phyloP scores from a whole-genome alignment of 2,329 filamentous ascomycete genomes.

The Amesomyces nigricolor region DNA sequence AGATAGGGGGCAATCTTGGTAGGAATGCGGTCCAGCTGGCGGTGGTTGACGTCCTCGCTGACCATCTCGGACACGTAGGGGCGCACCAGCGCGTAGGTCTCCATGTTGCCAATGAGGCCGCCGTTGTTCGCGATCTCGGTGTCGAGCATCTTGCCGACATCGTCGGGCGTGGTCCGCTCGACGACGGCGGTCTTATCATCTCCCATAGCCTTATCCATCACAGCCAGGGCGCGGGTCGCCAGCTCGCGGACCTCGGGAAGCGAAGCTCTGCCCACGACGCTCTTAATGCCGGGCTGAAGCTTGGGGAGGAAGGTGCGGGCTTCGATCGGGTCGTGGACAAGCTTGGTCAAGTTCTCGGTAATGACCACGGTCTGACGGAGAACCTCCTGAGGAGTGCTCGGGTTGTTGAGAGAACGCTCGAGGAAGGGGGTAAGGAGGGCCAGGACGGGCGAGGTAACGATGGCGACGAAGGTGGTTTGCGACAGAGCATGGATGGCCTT shows the following conservation, averaged over 20 bases:
- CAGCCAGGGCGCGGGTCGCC: constrained; percentile 70
- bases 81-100: constrained; percentile 62
- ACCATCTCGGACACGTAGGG: constrained; percentile 79
- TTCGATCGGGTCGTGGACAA: constrained; percentile 92
- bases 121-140: constrained; percentile 67
- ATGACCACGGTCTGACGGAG: constrained; percentile 94
- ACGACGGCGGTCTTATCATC: constrained; percentile 58
- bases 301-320: constrained; percentile 93
- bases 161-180: constrained; percentile 62
- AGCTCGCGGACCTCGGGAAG: constrained; percentile 92
- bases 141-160: constrained; percentile 70
- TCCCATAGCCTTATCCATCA: constrained; percentile 92
- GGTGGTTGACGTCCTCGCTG: constrained; percentile 79
- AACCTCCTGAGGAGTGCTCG: constrained; percentile 86
- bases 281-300: constrained; percentile 87
- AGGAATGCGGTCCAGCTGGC: constrained; percentile 68
- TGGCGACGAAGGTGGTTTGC: constrained; percentile 95
- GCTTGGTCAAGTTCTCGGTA: constrained; percentile 94
- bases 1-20: constrained; percentile 70
- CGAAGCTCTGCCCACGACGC: constrained; percentile 79
- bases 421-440: constrained; percentile 91
- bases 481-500: constrained; percentile 96
- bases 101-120: constrained; percentile 55
- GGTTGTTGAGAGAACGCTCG: constrained; percentile 88
- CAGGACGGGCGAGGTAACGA: constrained; percentile 91